Evolutionary conservation across 2,329 filamentous ascomycete species (phyloP).

Genomic region (Verticillium tricorpus): DNA sequence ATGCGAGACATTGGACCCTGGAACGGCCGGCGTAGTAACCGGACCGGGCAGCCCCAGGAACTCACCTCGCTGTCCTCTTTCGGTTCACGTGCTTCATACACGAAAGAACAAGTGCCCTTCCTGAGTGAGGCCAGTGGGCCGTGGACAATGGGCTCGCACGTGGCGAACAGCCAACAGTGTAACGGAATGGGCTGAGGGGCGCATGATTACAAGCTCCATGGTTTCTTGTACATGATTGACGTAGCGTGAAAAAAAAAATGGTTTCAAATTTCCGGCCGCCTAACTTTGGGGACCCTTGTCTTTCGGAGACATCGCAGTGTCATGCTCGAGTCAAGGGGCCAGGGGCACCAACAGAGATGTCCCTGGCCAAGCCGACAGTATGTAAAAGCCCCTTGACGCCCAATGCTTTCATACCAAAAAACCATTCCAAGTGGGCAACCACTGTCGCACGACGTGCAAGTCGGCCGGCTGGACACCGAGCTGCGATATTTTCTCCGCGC

Average conservation of each 20-base stretch:
- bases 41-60: background rate
- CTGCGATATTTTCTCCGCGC: background rate
- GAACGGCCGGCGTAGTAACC: background rate
- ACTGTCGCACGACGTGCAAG: background rate
- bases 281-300: background rate
- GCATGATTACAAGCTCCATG: background rate
- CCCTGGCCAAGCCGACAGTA: background rate
- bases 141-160: background rate
- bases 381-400: background rate
- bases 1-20: background rate
- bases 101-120: background rate
- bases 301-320: background rate
- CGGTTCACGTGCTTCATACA: background rate
- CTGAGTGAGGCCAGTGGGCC: background rate
- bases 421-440: background rate
- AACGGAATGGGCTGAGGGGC: background rate
- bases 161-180: background rate
- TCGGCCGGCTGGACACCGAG: background rate
- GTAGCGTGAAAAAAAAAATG: background rate
- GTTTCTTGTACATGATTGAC: background rate
- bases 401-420: background rate
- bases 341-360: background rate
- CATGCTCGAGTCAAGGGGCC: background rate
- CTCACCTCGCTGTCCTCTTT: background rate
- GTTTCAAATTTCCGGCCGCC: background rate